Percentiles rank a stretch among this genome's conserved stretches.
Evolutionary conservation across 805 yeast genomes (phyloP).

Genomic region (Candida coquimbonensis): DNA sequence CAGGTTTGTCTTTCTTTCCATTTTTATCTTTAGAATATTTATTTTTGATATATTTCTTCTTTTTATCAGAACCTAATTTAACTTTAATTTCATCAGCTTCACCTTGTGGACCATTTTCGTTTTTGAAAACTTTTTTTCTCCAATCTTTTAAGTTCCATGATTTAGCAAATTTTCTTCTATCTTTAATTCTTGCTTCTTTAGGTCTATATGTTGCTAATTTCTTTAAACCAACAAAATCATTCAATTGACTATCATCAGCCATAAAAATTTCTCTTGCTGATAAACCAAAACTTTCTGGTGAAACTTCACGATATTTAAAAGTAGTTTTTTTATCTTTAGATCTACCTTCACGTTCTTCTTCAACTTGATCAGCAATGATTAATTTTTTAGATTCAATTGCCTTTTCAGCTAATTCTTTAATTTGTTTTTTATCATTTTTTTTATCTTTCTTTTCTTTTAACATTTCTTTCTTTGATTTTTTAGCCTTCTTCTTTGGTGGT

Average conservation of each 20-base stretch:
- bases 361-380: conserved; percentile 61
- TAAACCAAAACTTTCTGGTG: conserved; percentile 89
- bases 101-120: conserved; percentile 40
- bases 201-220: conserved; percentile 91
- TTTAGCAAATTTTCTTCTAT: conserved; percentile 78
- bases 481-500: conserved; percentile 33
- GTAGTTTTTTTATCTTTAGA: conserved; percentile 37
- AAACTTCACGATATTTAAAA: conserved; percentile 88
- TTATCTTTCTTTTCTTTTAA: conserved; percentile 47
- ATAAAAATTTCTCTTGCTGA: conserved; percentile 78
- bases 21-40: too few species aligned
- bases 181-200: conserved; percentile 62
- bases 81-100: conserved; percentile 20
- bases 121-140: conserved; percentile 76
- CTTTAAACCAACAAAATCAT: conserved; percentile 80
- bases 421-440: conserved; percentile 54
- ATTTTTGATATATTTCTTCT: too few species aligned
- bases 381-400: conserved; percentile 70
- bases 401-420: conserved; percentile 64
- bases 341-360: conserved; percentile 49
- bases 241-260: conserved; percentile 83
- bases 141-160: conserved; percentile 79
- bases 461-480: conserved; percentile 49
- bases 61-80: conserved; percentile 13
- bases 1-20: too few species aligned